Percentiles rank a stretch among this genome's conserved stretches.
Evolutionary conservation across 2,329 filamentous ascomycete species (phyloP).

Genomic region (Zymoseptoria brevis): DNA sequence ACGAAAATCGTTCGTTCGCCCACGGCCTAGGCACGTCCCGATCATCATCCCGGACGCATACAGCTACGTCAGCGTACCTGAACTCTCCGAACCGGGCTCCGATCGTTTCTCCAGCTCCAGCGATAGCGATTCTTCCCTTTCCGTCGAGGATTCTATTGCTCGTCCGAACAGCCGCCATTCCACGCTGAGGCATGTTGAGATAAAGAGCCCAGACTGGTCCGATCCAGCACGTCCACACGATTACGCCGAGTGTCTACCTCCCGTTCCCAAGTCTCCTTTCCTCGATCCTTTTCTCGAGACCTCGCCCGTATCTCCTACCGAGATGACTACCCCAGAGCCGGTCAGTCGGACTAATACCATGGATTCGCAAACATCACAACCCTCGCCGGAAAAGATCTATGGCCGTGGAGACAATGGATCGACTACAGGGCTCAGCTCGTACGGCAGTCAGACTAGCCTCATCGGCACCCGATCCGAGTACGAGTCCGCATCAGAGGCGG

Average conservation of each 20-base stretch:
- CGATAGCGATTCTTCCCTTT: constrained; percentile 9
- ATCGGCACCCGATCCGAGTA: constrained; percentile 35
- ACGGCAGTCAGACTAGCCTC: constrained; percentile 42
- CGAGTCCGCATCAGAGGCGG: constrained; percentile 33
- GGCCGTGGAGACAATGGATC: constrained; percentile 29
- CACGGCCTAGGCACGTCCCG: constrained; percentile 37
- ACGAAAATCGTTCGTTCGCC: constrained; percentile 4
- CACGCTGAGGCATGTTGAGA: constrained; percentile 41
- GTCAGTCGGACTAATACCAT: constrained; percentile 40
- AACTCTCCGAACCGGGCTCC: constrained; percentile 9
- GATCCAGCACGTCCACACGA: constrained; percentile 30
- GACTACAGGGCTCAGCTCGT: constrained; percentile 34
- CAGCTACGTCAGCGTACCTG: constrained; percentile 12
- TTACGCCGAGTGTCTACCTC: constrained; percentile 3
- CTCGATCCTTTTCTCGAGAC: constrained; percentile 20
- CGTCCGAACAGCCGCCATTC: constrained; percentile 11
- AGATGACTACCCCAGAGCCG: constrained; percentile 37
- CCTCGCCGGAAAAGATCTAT: constrained; percentile 37
- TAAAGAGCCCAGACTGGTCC: constrained; percentile 40
- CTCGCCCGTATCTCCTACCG: constrained; percentile 25
- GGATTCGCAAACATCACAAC: constrained; percentile 39
- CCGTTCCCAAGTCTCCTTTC: constrained; percentile 15
- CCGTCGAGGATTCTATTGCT: constrained; percentile 1
- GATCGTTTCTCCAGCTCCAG: constrained; percentile 8
- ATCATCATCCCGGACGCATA: constrained; percentile 36